Evolutionary conservation across 148 eudicot genomes (phyloP).

Genomic region (Talinum fruticosum): DNA sequence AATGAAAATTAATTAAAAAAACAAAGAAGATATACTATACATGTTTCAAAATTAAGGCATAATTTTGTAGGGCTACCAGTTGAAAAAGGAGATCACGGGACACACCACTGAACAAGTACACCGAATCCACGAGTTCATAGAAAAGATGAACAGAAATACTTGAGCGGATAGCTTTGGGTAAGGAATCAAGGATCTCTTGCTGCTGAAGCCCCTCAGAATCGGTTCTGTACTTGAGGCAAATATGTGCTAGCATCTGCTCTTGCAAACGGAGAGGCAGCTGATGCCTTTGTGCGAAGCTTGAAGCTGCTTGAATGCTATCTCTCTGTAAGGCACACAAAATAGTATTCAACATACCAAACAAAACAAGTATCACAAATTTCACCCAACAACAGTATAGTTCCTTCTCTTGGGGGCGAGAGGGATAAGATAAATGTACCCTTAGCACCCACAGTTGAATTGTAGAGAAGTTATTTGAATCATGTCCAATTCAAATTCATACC

Average conservation of each 20-base stretch:
- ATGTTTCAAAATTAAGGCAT: not conserved
- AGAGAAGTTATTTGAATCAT: too few species aligned
- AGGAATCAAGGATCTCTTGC: constrained; percentile 77
- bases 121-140: constrained; percentile 65
- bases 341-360: not conserved
- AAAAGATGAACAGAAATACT: constrained; percentile 82
- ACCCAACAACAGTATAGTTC: constrained; percentile 26
- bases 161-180: constrained; percentile 82
- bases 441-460: too few species aligned
- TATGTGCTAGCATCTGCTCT: constrained; percentile 93
- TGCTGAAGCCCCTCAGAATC: constrained; percentile 83
- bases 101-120: constrained; percentile 73
- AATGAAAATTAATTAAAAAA: not conserved
- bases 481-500: too few species aligned
- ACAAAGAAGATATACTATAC: not conserved
- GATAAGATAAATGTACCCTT: too few species aligned
- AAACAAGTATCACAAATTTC: constrained; percentile 49
- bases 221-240: constrained; percentile 67
- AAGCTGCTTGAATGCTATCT: constrained; percentile 84
- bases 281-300: constrained; percentile 75
- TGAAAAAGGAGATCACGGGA: constrained; percentile 85
- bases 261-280: constrained; percentile 65
- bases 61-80: constrained; percentile 46
- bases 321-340: constrained; percentile 40
- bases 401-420: too few species aligned